Conservation (phyloP, 257 asterid genomes). For the Orobanche coerulescens region DNA sequence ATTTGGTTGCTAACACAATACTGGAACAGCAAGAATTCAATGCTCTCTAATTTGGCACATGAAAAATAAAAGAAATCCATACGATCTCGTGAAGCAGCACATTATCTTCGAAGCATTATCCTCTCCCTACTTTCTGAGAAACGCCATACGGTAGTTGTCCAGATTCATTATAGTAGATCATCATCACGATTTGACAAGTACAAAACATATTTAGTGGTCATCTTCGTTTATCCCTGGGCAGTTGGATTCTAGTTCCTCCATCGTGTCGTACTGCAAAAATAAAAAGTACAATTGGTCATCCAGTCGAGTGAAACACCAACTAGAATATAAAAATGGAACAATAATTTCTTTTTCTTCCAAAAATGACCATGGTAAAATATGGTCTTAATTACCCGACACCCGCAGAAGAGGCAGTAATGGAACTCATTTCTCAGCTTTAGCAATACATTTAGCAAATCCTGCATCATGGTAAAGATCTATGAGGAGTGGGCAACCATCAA, state of each 20-base stretch:
- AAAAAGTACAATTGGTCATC: slow-evolving; percentile 18
- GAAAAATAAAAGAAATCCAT: no score
- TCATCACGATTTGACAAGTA: no score
- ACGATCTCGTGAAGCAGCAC: background rate
- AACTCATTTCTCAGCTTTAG: slow-evolving; percentile 67
- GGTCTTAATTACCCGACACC: slow-evolving; percentile 57
- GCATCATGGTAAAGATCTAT: slow-evolving; percentile 26
- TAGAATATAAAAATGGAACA: background rate
- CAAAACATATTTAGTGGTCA: slow-evolving; percentile 67
- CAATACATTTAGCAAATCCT: slow-evolving; percentile 67
- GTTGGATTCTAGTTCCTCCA: slow-evolving; percentile 44
- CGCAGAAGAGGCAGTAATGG: slow-evolving; percentile 81
- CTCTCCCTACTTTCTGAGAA: no score
- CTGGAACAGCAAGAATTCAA: no score
- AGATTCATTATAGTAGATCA: no score
- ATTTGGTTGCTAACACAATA: no score
- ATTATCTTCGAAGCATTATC: background rate
- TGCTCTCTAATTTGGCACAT: no score
- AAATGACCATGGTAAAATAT: background rate
- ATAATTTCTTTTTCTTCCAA: background rate
- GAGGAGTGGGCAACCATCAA: background rate
- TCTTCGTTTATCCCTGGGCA: slow-evolving; percentile 85
- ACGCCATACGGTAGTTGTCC: no score
- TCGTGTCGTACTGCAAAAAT: slow-evolving; percentile 60
- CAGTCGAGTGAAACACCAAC: background rate